Evolutionary conservation across 139 green algal species (phyloP), one percentile per base, ranked within the genome.

Genomic region (Picochlorum costavermella): DNA sequence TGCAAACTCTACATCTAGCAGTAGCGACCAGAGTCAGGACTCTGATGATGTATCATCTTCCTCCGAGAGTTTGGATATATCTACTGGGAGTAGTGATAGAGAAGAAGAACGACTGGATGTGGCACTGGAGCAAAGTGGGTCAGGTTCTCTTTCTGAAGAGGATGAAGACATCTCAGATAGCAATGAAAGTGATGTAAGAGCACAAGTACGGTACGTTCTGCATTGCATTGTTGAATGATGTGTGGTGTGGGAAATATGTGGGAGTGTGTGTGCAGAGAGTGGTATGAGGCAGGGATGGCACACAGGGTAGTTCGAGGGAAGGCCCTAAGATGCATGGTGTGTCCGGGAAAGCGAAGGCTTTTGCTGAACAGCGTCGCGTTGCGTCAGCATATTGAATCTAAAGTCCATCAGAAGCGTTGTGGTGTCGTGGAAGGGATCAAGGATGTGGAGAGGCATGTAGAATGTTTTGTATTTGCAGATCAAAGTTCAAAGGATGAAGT

Each of bases 311-410:
- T 37, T 31, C 64, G 56, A 58, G 43, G 58, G 5, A 45, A 45
- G 17, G 46, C 69, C 4, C 33, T 80, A 14, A 80, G 67, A 69
- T 80, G 73, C 50, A 59, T 51, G 16, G 29, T 63, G n/a, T 80
- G 73, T 46, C n/a, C 49, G 11, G 33, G 33, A 40, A 40, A 40
- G 17, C 61, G 63, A 28, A 37, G 50, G 8, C 58, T 80, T 23
- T 50, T 80, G 4, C 64, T 80, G 8, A 81, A 72, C 10, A 64
- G 65, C 3, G 25, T 13, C 5, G 51, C 63, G 4, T 48, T 80
- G 10, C 48, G 36, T n/a, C 49, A 69, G 23, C 73, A 80, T 43
- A 17, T 65, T 2, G 23, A 30, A 5, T 65, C 48, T 30, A 73
- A 72, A 30, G 56, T 23, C n/a, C 46, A 55, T 11, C 17, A 55